These are phyloP conservation scores for Apiospora koreana DNA, from an alignment of 2,329 filamentous ascomycete species.

Conservation along the genomic window DNA sequence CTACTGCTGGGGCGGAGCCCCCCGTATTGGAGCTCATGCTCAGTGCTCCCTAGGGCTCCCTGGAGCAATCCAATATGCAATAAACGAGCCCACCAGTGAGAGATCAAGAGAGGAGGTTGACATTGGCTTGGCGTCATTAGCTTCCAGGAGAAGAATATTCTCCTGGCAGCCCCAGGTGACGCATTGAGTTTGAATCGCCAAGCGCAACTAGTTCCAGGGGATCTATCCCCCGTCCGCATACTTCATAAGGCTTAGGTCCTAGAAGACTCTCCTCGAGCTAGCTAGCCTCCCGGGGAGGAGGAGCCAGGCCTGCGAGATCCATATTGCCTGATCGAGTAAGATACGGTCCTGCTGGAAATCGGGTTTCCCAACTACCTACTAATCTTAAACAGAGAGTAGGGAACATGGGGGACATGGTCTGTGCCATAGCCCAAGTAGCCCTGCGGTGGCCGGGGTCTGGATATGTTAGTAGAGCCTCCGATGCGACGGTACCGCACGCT, in stretches of 20 bases:
- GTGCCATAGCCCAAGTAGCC: not conserved
- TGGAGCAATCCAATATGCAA: not conserved
- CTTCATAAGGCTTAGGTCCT: conserved; percentile 3
- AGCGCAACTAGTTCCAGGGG: not conserved
- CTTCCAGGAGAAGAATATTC: not conserved
- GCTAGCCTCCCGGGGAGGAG: not conserved
- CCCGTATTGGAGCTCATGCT: not conserved
- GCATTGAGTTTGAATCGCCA: not conserved
- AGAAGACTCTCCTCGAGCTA: not conserved
- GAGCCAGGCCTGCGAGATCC: not conserved
- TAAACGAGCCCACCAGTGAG: not conserved
- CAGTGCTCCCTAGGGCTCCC: not conserved
- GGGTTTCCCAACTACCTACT: not conserved
- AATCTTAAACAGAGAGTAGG: not conserved
- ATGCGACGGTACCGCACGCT: not conserved
- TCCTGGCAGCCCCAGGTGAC: not conserved
- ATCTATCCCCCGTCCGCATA: not conserved
- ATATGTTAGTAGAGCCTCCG: not conserved
- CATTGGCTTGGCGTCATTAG: not conserved
- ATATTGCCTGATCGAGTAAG: conserved; percentile 10
- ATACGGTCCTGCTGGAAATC: not conserved
- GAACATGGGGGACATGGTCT: conserved; percentile 3
- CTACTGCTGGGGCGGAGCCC: not conserved
- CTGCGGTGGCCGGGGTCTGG: not conserved
- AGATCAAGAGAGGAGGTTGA: not conserved